Base-by-base conservation (phyloP, 306 rosid species). In the Cyamopsis tetragonoloba region DNA sequence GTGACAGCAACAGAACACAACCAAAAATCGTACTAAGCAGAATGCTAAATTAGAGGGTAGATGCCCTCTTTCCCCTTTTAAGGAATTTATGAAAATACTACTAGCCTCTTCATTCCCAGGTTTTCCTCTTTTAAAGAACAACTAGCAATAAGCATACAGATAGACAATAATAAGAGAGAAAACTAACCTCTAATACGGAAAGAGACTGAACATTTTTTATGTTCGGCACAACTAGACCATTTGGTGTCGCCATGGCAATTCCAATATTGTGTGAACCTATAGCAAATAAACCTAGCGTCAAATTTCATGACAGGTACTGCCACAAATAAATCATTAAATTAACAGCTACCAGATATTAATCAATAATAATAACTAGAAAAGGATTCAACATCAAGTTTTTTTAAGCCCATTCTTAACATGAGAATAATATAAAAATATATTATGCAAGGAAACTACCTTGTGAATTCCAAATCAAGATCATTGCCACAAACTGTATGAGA, bases 231-330 rank as follows among this genome's bases (percentile, higher is more conserved):
- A 88, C 99, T 54, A 93, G 63, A 80, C 99, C 99, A 60, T 71
- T 19, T 59, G 84, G 81, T 35, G 99, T 90, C 31, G 95, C 97
- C 92, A 89, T 90, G 53, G 96, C 96, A 62, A 93, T 74, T 75
- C 99, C 99, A 64, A 93, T 78, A 60, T 89, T 93, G 76, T 90
- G 99, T 5, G 97, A 83, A 80, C 99, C 99, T 90, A 53, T 32
- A 73, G 31, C 30, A 58, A 57, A 73, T 46, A 66, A 62, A 5
- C 66, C 20, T 28, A n/a, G 56, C 6, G 65, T 77, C 50, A 77
- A 62, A 66, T 59, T n/a, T 35, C 46, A 55, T 2, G 66, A 48
- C 9, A 54, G 17, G 30, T 44, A 51, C 26, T 53, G 49, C 60
- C 53, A 37, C 59, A 30, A 51, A 66, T 31, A 77, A 53, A 72